phyloP scores from a whole-genome alignment of 345 rosid genomes.

The Arabidopsis suecica region DNA sequence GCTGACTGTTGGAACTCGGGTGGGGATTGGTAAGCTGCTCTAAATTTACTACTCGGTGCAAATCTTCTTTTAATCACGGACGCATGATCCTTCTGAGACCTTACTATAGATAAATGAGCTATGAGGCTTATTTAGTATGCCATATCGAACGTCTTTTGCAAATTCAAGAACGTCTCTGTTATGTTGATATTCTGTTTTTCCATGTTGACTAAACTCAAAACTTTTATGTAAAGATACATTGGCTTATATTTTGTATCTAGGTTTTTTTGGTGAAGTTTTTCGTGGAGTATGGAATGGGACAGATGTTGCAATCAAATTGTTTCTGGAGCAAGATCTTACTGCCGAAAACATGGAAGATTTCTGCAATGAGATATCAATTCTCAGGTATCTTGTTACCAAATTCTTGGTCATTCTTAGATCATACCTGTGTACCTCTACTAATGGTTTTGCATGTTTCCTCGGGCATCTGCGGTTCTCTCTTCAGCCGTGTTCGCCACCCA shows the following conservation, averaged over 20 bases:
- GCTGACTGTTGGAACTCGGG: constrained; percentile 91
- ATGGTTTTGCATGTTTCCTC: constrained; percentile 39
- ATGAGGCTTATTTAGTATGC: background rate
- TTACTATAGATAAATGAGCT: background rate
- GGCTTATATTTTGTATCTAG: constrained; percentile 45
- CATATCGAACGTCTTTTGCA: constrained; percentile 4
- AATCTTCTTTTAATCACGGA: background rate
- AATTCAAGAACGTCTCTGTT: constrained; percentile 18
- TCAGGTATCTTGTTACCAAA: constrained; percentile 60
- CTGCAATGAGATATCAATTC: constrained; percentile 97
- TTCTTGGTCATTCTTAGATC: constrained; percentile 39
- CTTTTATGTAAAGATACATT: background rate
- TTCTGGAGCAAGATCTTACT: constrained; percentile 96
- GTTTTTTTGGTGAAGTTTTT: constrained; percentile 98
- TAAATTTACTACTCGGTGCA: background rate
- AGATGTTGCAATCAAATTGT: constrained; percentile 96
- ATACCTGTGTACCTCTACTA: constrained; percentile 43
- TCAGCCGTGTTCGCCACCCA: constrained; percentile 97
- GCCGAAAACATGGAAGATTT: constrained; percentile 99
- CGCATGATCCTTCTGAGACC: background rate
- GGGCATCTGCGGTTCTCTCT: constrained; percentile 48
- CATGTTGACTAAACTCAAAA: constrained; percentile 3
- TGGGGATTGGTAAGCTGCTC: constrained; percentile 84
- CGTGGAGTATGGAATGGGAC: constrained; percentile 99
- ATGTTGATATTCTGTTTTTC: constrained; percentile 1